Percentiles rank a stretch among this genome's conserved stretches.
These are phyloP conservation scores for Zostera marina DNA, from an alignment of 116 monocot genomes.

Conservation along the genomic window DNA sequence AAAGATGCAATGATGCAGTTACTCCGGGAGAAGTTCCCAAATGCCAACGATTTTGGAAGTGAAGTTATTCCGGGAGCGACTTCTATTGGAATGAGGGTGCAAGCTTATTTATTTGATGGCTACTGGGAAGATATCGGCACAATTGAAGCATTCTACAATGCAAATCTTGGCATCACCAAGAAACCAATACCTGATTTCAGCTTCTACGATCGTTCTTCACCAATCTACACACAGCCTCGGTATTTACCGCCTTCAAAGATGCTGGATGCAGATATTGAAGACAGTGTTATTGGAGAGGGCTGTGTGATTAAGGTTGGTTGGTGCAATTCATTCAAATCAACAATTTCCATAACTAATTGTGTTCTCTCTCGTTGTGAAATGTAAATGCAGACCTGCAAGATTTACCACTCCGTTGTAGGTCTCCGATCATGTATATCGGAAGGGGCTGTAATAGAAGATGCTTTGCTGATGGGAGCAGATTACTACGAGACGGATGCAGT, in stretches of 20 bases:
- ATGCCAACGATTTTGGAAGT: slow-evolving; percentile 90
- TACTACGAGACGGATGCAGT: slow-evolving; percentile 93
- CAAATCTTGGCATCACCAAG: slow-evolving; percentile 93
- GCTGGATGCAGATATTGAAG: slow-evolving; percentile 90
- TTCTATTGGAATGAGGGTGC: slow-evolving; percentile 74
- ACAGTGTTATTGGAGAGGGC: slow-evolving; percentile 97
- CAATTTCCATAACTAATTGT: too few relatives aligned
- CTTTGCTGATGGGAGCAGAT: slow-evolving; percentile 96
- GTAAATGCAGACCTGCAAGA: slow-evolving; percentile 60
- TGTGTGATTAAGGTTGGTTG: slow-evolving; percentile 83
- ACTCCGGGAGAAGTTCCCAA: slow-evolving; percentile 72
- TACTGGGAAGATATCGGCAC: slow-evolving; percentile 99
- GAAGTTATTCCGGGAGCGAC: slow-evolving; percentile 96
- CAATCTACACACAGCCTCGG: slow-evolving; percentile 87
- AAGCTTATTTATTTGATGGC: slow-evolving; percentile 90
- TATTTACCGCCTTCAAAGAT: slow-evolving; percentile 97
- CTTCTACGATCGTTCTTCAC: slow-evolving; percentile 88
- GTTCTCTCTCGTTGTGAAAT: too few relatives aligned
- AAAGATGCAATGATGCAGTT: slow-evolving; percentile 78
- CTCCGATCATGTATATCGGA: slow-evolving; percentile 91
- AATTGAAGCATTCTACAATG: slow-evolving; percentile 96
- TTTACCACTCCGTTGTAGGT: slow-evolving; percentile 87
- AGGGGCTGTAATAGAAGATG: slow-evolving; percentile 86
- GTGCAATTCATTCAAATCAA: too few relatives aligned
- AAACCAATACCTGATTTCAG: slow-evolving; percentile 95